phyloP scores from a whole-genome alignment of 1,284 basidiomycete genomes.

The Tylopilus sp. region DNA sequence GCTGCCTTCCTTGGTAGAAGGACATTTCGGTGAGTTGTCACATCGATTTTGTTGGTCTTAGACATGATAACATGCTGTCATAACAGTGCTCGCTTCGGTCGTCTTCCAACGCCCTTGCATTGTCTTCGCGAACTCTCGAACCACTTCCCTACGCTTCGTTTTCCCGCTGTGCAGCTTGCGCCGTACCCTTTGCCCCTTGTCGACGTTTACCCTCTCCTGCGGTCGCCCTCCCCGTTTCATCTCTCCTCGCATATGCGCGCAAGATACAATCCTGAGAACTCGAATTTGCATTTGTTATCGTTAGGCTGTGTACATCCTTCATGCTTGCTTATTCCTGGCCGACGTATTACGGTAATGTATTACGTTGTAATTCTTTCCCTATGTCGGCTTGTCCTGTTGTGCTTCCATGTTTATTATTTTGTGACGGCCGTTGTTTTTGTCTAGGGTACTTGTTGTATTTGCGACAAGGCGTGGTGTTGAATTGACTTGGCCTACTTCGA shows the following conservation, averaged over 20 bases:
- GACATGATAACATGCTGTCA: background rate
- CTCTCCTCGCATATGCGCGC: conserved; percentile 2
- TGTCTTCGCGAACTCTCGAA: background rate
- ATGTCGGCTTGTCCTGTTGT: background rate
- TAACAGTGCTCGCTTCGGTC: conserved; percentile 1
- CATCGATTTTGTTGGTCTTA: background rate
- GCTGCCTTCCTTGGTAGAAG: conserved; percentile 2
- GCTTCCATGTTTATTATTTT: background rate
- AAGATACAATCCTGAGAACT: conserved; percentile 12
- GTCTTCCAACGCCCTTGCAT: background rate
- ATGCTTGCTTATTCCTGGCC: conserved; percentile 13
- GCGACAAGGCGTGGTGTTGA: conserved; percentile 6
- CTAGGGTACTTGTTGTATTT: conserved; percentile 13
- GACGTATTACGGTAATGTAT: conserved; percentile 4
- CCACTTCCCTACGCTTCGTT: background rate
- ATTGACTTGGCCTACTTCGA: background rate
- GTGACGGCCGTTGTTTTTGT: conserved; percentile 3
- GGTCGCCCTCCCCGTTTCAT: background rate
- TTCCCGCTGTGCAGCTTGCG: background rate
- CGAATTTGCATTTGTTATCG: conserved; percentile 18
- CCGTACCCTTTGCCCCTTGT: background rate
- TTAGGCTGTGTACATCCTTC: conserved; percentile 17
- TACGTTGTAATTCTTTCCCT: conserved; percentile 2
- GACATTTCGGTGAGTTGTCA: conserved; percentile 7
- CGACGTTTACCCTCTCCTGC: background rate